Percentiles rank a stretch among this genome's conserved stretches.
These are phyloP conservation scores for Cladorrhinum sp. DNA, from an alignment of 2,329 filamentous ascomycete species.

Conservation along the genomic window DNA sequence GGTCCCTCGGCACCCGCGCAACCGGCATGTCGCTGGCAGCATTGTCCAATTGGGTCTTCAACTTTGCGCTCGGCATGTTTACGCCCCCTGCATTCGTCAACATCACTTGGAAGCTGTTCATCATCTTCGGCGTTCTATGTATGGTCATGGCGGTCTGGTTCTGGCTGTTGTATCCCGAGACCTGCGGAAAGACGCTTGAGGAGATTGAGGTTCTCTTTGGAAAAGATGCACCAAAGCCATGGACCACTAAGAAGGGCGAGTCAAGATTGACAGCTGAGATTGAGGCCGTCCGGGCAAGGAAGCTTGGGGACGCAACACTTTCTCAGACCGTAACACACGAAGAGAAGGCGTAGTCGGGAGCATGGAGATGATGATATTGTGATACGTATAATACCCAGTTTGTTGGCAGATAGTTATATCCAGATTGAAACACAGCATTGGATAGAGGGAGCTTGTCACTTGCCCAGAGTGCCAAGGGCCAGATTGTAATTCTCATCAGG, in stretches of 20 bases:
- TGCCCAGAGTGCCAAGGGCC: too few relatives aligned
- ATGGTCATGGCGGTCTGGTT: conserved; percentile 34
- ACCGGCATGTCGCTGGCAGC: conserved; percentile 57
- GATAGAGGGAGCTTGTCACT: background rate
- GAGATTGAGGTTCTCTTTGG: conserved; percentile 39
- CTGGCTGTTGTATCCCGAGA: conserved; percentile 39
- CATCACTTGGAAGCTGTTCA: conserved; percentile 52
- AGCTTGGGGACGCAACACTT: conserved; percentile 16
- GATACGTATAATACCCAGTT: background rate
- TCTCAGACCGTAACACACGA: background rate
- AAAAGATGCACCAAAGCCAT: conserved; percentile 34
- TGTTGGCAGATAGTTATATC: background rate
- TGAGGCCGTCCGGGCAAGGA: conserved; percentile 27
- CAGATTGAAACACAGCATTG: background rate
- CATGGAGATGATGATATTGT: background rate
- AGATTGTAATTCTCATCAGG: background rate
- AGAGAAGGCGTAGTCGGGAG: conserved; percentile 15
- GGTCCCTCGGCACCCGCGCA: conserved; percentile 58
- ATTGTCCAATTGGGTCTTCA: conserved; percentile 50
- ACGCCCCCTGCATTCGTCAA: conserved; percentile 56
- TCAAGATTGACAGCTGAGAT: conserved; percentile 30
- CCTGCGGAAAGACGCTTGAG: conserved; percentile 41
- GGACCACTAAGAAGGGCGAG: conserved; percentile 38
- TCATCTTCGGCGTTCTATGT: conserved; percentile 40
- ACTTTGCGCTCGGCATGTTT: conserved; percentile 58